Percentiles rank a stretch among this genome's conserved stretches.
Conservation (phyloP, 257 asterid species). For the Dorcoceras hygrometricum region DNA sequence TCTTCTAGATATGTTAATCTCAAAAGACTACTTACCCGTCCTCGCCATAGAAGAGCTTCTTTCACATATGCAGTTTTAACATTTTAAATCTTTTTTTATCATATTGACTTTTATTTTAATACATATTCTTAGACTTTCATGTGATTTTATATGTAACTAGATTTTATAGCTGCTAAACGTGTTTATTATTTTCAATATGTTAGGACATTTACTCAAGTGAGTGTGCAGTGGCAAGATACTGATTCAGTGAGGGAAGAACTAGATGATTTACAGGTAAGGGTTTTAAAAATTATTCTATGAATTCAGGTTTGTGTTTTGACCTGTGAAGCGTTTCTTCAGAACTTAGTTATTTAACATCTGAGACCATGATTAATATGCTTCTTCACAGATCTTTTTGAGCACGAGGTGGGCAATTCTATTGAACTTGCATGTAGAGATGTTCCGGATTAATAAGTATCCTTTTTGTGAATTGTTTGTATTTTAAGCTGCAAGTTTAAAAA, state of each 20-base stretch:
- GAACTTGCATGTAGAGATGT: slow-evolving; percentile 98
- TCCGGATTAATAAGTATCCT: slow-evolving; percentile 99
- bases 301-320: slow-evolving; percentile 9
- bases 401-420: slow-evolving; percentile 96
- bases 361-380: slow-evolving; percentile 25
- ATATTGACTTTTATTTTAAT: slow-evolving; percentile 9
- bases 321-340: slow-evolving; percentile 18
- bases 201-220: slow-evolving; percentile 99
- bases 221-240: slow-evolving; percentile 99
- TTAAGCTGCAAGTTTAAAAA: slow-evolving; percentile 19
- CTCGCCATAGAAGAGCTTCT: neutral
- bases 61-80: slow-evolving; percentile 14
- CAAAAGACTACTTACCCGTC: neutral
- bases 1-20: slow-evolving; percentile 8
- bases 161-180: slow-evolving; percentile 20
- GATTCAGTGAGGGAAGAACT: slow-evolving; percentile 99
- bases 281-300: slow-evolving; percentile 17
- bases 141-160: slow-evolving; percentile 13
- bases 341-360: slow-evolving; percentile 22
- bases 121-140: slow-evolving; percentile 13
- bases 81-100: neutral
- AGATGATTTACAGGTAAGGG: slow-evolving; percentile 86
- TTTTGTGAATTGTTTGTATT: slow-evolving; percentile 16
- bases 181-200: slow-evolving; percentile 28
- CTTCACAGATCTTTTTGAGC: slow-evolving; percentile 88